A percentile compares a stretch with the other conserved stretches of the same genome.
Conservation (phyloP, 352 stramenopile species). For the Globisporangium mamillatum region DNA sequence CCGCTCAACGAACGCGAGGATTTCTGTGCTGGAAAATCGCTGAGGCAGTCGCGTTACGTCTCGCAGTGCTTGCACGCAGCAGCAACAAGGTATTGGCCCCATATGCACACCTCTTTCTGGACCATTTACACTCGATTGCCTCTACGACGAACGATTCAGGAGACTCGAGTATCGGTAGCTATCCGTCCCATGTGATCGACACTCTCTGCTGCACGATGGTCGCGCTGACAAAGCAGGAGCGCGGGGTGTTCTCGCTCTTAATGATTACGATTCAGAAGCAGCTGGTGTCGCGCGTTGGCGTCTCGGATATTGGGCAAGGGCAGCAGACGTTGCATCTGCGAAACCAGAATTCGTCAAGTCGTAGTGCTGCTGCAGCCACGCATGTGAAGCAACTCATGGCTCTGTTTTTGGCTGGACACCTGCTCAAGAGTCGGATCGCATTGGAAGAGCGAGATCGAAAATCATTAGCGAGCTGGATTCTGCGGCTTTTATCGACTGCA, state of each 20-base stretch:
- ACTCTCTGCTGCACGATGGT: conserved; percentile 72
- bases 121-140: conserved; percentile 71
- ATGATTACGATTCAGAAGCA: conserved; percentile 89
- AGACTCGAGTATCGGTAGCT: conserved; percentile 25
- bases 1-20: conserved; percentile 30
- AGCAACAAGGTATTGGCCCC: conserved; percentile 42
- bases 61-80: conserved; percentile 40
- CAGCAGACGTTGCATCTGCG: conserved; percentile 27
- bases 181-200: conserved; percentile 59
- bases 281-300: conserved; percentile 42
- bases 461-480: conserved; percentile 60
- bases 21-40: conserved; percentile 66
- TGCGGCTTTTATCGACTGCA: conserved; percentile 60
- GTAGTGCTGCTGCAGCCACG: conserved; percentile 18
- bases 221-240: conserved; percentile 57
- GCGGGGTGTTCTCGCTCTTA: conserved; percentile 63
- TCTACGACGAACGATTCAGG: conserved; percentile 31
- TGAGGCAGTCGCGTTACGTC: conserved; percentile 40
- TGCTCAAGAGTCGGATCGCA: conserved; percentile 52
- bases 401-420: conserved; percentile 65
- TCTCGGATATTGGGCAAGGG: conserved; percentile 10
- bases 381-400: conserved; percentile 80
- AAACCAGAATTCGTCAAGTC: conserved; percentile 13
- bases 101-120: conserved; percentile 72
- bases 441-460: conserved; percentile 58